Evolutionary conservation across 345 rosid species (phyloP).

Genomic region (Lepidium aucheri): DNA sequence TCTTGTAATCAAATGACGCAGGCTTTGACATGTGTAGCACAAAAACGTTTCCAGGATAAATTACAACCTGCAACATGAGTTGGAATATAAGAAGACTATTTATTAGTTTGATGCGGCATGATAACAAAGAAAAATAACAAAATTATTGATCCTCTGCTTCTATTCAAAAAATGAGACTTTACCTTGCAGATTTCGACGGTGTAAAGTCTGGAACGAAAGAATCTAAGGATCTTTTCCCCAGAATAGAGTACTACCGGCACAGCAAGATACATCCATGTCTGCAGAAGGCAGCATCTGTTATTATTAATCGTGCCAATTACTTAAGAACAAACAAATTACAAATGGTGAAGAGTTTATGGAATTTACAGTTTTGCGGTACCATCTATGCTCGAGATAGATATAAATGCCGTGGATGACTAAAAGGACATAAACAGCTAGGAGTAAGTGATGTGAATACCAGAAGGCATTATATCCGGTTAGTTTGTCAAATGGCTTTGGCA

Average conservation of each 20-base stretch:
- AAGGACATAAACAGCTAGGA: constrained; percentile 60
- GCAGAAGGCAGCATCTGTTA: constrained; percentile 3
- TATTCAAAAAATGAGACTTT: background rate
- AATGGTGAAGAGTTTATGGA: background rate
- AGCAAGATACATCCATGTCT: constrained; percentile 98
- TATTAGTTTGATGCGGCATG: background rate
- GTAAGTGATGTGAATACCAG: constrained; percentile 95
- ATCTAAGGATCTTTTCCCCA: constrained; percentile 83
- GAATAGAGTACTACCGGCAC: constrained; percentile 71
- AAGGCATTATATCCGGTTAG: constrained; percentile 93
- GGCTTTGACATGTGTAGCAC: constrained; percentile 67
- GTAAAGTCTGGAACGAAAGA: constrained; percentile 78
- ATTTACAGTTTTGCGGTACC: constrained; percentile 82
- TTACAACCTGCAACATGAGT: constrained; percentile 22
- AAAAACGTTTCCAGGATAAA: constrained; percentile 29
- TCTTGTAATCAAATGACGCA: constrained; percentile 58
- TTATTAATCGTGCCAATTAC: background rate
- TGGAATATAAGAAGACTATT: background rate
- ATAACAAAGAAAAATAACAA: background rate
- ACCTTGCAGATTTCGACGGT: constrained; percentile 75
- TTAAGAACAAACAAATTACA: background rate
- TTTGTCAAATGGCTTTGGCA: constrained; percentile 88
- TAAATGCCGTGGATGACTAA: constrained; percentile 62
- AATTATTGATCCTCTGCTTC: background rate
- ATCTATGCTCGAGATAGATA: constrained; percentile 63